Base-by-base conservation (phyloP, 345 rosid species). In the Trapa incisa region DNA sequence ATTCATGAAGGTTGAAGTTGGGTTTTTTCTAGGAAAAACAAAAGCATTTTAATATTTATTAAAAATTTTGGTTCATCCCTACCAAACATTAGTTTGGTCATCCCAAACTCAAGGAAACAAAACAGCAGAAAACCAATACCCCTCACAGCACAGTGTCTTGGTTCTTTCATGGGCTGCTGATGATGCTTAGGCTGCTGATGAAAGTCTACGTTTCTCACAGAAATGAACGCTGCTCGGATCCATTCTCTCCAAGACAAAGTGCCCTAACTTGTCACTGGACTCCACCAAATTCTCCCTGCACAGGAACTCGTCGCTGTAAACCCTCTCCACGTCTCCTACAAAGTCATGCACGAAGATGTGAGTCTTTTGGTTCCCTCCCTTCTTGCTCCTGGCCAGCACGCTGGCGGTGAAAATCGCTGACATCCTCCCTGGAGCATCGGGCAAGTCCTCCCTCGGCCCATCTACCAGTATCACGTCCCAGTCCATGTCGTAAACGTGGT, bases 381-480 rank as follows among this genome's bases (percentile, higher is more conserved):
- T 94, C 79, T 82, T 91, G 76, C 95, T 94, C 74, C 97, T 72
- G 0, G 97, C 85, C 15, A 94, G 79, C 6, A 94, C 97, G 3
- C 95, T 95, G 0, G 99, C 83, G 0, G 97, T 94, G 78, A 91
- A 94, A 65, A 94, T 94, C 6, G 96, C 84, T 15, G 87, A 77
- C 95, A 91, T 88, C 68, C 99, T 78, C 1, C 99, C 97, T 0
- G 99, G 92, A 0, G 80, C 84, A 0, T 91, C 88, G 0, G 79
- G 80, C 16, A 92, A 93, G 52, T 88, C 84, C 1, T 93, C 99
- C n/a, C 97, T 80, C 1, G 97, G 97, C 3, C 99, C 99, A 16
- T 90, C 99, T 13, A 94, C 83, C 50, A 94, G 66, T 7, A 94
- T 94, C 68, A 94, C 91, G 39, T 94, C 99, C 99, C 99, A 94